Conservation (phyloP, 2,329 filamentous ascomycete genomes). For the Cladobotryum mycophilum region DNA sequence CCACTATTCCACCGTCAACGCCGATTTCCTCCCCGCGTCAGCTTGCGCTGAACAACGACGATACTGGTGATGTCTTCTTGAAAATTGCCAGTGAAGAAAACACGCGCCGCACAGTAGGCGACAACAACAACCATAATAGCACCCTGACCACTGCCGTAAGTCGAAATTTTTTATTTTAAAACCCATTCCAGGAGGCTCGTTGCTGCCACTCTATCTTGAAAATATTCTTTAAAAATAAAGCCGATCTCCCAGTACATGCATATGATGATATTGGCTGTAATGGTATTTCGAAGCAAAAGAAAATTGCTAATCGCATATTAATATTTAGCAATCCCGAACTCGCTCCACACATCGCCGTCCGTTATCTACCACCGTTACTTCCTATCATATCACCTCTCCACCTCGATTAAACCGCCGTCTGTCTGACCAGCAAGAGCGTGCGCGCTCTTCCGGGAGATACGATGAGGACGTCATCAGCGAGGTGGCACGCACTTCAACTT, state of each 20-base stretch:
- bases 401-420: slow-evolving; percentile 46
- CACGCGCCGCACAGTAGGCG: slow-evolving; percentile 30
- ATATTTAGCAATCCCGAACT: slow-evolving; percentile 38
- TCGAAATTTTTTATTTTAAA: slow-evolving; percentile 34
- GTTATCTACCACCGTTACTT: slow-evolving; percentile 44
- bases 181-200: background rate
- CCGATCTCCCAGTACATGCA: background rate
- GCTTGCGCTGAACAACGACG: slow-evolving; percentile 38
- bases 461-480: slow-evolving; percentile 40
- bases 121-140: slow-evolving; percentile 22
- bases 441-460: slow-evolving; percentile 24
- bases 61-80: slow-evolving; percentile 53
- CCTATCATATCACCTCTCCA: slow-evolving; percentile 44
- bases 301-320: slow-evolving; percentile 6
- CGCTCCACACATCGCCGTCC: slow-evolving; percentile 46
- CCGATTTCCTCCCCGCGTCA: slow-evolving; percentile 31
- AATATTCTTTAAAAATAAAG: background rate
- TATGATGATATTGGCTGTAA: background rate
- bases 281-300: background rate
- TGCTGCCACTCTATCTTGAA: background rate
- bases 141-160: slow-evolving; percentile 28
- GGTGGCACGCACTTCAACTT: slow-evolving; percentile 36
- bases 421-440: slow-evolving; percentile 50
- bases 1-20: slow-evolving; percentile 9
- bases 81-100: slow-evolving; percentile 51